Conservation (phyloP, 805 yeast species). For the Yarrowia deformans region DNA sequence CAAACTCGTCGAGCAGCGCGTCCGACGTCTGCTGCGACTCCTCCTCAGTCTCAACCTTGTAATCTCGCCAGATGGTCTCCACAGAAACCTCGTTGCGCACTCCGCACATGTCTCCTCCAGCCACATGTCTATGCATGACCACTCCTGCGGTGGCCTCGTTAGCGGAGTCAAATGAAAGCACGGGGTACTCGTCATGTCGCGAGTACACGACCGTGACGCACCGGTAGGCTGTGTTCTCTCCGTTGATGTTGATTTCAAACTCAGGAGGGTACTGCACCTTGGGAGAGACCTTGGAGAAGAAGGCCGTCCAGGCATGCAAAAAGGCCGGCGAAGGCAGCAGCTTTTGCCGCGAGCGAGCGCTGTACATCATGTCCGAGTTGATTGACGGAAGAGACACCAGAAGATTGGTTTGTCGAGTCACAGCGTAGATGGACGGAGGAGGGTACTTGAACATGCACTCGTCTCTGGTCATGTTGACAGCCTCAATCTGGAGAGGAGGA, state of each 20-base stretch:
- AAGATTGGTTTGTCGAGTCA: constrained; percentile 5
- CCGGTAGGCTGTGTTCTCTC: background rate
- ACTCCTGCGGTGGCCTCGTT: background rate
- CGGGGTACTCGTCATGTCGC: constrained; percentile 8
- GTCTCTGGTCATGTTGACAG: background rate
- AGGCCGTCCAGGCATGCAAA: background rate
- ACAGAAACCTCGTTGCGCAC: constrained; percentile 1
- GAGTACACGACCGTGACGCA: background rate
- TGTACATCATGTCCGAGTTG: constrained; percentile 13
- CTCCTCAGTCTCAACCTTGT: background rate
- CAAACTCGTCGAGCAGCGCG: background rate
- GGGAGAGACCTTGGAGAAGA: too few species aligned
- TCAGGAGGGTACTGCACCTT: background rate
- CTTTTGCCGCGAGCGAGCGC: background rate
- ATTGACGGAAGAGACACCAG: constrained; percentile 4
- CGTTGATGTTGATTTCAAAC: constrained; percentile 23
- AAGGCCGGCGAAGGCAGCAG: background rate
- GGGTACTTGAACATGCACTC: constrained; percentile 1
- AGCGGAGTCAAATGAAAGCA: background rate
- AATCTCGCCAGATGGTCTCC: constrained; percentile 2
- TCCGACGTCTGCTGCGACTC: background rate
- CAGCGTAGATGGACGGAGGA: constrained; percentile 17
- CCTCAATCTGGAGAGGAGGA: constrained; percentile 10
- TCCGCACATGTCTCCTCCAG: constrained; percentile 22
- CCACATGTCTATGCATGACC: background rate